Base-by-base conservation (phyloP, 208 protist genomes). In the Herpetomonas tarakana region DNA sequence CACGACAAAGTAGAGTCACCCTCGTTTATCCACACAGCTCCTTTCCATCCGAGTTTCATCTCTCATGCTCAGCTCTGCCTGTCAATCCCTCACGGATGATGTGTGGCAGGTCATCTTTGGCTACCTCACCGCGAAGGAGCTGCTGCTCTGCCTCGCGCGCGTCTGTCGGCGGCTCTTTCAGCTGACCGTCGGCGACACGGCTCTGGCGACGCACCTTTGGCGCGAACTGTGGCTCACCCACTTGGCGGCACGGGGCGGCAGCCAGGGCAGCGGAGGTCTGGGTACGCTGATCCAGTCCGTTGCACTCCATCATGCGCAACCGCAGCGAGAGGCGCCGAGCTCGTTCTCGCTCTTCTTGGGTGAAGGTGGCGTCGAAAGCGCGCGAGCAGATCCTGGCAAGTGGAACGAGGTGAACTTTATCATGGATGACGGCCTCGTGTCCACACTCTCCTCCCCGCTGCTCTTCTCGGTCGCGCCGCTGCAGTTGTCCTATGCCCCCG, bases 81-180 rank as follows among this genome's bases (percentile, higher is more conserved):
- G n/a, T n/a, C n/a, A n/a, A n/a, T n/a, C n/a, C n/a, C n/a, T 35
- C 24, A 49, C 35, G 14, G 56, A 61, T 18, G 44, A 49, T 22
- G 44, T 49, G 16, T 49, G 44, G 44, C 19, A 24, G 16, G 44
- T 22, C 19, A 49, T 49, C 19, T 22, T 49, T 4, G 3, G 4
- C 11, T 49, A 22, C 19, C 9, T 49, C 11, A 49, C 44, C 11
- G 44, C 19, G 19, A 22, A 49, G 44, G 44, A 49, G 4, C 44
- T 49, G 16, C 44, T 49, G 44, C 19, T 12, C 4, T 4, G 9
- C 44, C 11, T 22, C 16, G 44, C 44, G 4, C 16, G 9, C 44
- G 19, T 22, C 3, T 22, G 44, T 18, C 9, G 44, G 19, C 44
- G 44, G 16, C 19, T 49, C 44, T 49, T 49, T 22, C 19, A 4